Evolutionary conservation across 2,329 filamentous ascomycete genomes (phyloP), one percentile per base, ranked within the genome.

Genomic region (Colletotrichum salicis): DNA sequence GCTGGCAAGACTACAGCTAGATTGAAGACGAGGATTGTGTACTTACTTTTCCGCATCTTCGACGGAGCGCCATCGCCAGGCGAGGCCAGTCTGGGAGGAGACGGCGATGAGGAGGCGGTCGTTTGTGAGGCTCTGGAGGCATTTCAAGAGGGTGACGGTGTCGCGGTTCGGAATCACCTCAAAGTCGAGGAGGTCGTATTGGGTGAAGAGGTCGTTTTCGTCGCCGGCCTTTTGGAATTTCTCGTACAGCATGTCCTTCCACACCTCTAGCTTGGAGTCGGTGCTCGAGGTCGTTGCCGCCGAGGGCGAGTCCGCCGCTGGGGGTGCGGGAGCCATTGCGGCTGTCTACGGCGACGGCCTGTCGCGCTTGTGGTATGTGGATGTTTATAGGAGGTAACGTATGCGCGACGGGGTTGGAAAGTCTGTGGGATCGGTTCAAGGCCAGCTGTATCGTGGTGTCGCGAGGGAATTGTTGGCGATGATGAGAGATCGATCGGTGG

Each of bases 21-120:
- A 11, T 27, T 29, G 6, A 7, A 22, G 58, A 22, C 45, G 51
- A 59, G 41, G 22, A 27, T 58, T 58, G 55, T 54, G 15, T n/a
- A 10, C 83, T 71, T 81, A 92, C 89, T 91, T 91, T 75, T 87
- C 85, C 3, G 90, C 90, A 76, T 92, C 90, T 57, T 88, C 87
- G 54, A 84, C 82, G 61, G 87, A 86, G 52, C 90, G 86, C 81
- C 89, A 86, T 76, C 87, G 86, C 89, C 90, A 92, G 72, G 84
- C 85, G 31, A 88, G 78, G 27, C 83, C 82, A n/a, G 79, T 79
- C 55, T 80, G 79, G 45, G 84, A 82, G 62, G 82, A 79, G 60
- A 87, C 84, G 29, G 84, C 82, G 70, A 86, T 85, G 75, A 92
- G 88, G 48, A 91, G 85, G 78, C 88, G 89, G 77, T 92, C 89